Evolutionary conservation across 2,329 filamentous ascomycete genomes (phyloP).

Genomic region (Colletotrichum brevisporum): DNA sequence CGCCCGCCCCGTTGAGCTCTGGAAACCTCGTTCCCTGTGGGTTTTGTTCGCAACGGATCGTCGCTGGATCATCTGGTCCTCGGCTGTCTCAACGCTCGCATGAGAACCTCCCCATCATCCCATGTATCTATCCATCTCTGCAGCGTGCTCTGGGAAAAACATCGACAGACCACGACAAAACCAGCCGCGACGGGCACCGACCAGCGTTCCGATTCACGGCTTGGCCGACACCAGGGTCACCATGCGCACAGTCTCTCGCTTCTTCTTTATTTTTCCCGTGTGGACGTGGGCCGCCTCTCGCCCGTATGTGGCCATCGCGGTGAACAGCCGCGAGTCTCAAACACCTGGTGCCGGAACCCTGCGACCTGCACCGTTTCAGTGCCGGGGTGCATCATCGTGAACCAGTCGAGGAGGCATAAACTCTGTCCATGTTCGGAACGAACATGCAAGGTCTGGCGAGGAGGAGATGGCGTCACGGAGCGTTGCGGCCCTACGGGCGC

Average conservation of each 20-base stretch:
- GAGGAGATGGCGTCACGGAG: conserved; percentile 29
- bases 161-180: conserved; percentile 25
- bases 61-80: conserved; percentile 32
- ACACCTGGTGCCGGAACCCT: conserved; percentile 49
- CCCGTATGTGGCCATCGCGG: background rate
- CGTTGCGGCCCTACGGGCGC: conserved; percentile 16
- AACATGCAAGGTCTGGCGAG: conserved; percentile 32
- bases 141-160: conserved; percentile 15
- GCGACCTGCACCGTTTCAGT: conserved; percentile 51
- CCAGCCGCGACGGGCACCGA: conserved; percentile 29
- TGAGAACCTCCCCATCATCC: conserved; percentile 29
- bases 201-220: conserved; percentile 35
- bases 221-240: conserved; percentile 32
- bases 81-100: conserved; percentile 31
- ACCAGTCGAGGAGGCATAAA: conserved; percentile 31
- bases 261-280: background rate
- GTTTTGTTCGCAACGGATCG: conserved; percentile 21
- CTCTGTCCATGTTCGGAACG: conserved; percentile 37
- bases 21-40: conserved; percentile 15
- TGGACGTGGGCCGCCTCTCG: background rate
- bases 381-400: conserved; percentile 29
- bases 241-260: conserved; percentile 2
- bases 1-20: background rate
- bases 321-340: conserved; percentile 49
- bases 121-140: background rate